Base-by-base conservation (phyloP, 2,329 filamentous ascomycete species). In the Ceratocystis alfenasii region DNA sequence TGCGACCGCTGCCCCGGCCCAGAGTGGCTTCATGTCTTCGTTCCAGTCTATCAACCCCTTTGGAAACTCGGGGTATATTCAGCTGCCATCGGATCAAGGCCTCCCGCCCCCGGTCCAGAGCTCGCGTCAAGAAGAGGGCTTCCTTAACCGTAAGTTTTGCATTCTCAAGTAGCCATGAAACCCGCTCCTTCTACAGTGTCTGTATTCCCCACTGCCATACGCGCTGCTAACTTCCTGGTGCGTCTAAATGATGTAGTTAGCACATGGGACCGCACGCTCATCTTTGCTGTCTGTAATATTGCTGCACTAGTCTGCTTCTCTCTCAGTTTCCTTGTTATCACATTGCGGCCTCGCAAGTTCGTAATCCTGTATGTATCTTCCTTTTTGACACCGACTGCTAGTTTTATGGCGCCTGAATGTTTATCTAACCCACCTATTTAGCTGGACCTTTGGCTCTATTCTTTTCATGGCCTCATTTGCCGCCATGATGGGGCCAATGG, bases 401-500 rank as follows among this genome's bases (percentile, higher is more conserved):
- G 3, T 8, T 17, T 5, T 2, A 25, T 6, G 28, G 28, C 25
- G 3, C 55, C n/a, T 59, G n/a, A 8, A 15, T n/a, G 6, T 30
- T 28, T 12, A 50, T 41, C 61, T 33, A 25, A 30, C 61, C 5
- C 10, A 10, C 30, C 15, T 3, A 63, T 63, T 68, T 76, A 97
- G 94, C 80, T 99, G 94, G 94, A 90, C 93, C 62, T 86, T 96
- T 74, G 94, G 92, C 65, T 96, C 93, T 62, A 74, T 89, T 62
- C 82, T 99, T 70, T 97, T 97, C 79, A 82, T 97, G 72, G 83
- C 85, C 71, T 96, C 92, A 71, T 99, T 94, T 83, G 91, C 90
- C 30, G 90, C 93, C 70, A 83, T 97, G 78, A 95, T 96, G 89
- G 94, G 94, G 65, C 92, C 90, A 45, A 81, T 86, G 77, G 81